Evolutionary conservation across 768 basidiomycete species (phyloP).

Genomic region (Mycena rebaudengoi): DNA sequence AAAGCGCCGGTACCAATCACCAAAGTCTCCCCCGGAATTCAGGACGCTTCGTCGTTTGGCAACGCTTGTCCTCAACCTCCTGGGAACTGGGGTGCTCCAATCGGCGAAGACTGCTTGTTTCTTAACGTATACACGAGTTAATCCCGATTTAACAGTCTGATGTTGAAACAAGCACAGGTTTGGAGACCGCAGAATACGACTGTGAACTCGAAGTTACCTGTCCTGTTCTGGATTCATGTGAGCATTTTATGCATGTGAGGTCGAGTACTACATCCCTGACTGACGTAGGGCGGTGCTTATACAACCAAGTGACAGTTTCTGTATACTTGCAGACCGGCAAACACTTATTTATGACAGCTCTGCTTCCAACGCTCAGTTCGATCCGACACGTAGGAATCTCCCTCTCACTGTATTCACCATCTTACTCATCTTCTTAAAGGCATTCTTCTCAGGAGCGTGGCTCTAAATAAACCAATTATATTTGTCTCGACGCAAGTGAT

Average conservation of each 20-base stretch:
- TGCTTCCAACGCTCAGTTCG: constrained; percentile 48
- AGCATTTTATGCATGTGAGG: constrained; percentile 2
- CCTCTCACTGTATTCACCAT: background rate
- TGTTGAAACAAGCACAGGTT: no score
- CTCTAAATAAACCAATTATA: constrained; percentile 60
- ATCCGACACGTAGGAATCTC: constrained; percentile 54
- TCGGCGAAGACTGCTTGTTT: background rate
- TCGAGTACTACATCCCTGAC: background rate
- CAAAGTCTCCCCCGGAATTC: background rate
- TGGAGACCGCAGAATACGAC: constrained; percentile 42
- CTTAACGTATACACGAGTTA: background rate
- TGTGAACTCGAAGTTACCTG: constrained; percentile 42
- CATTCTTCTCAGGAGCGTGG: constrained; percentile 57
- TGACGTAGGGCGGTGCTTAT: constrained; percentile 63
- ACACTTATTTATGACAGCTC: constrained; percentile 41
- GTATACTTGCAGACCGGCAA: no score
- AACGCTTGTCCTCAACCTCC: background rate
- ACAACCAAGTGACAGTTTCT: constrained; percentile 35
- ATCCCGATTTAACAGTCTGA: background rate
- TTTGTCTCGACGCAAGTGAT: constrained; percentile 57
- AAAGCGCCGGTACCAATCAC: background rate
- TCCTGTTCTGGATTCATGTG: constrained; percentile 49
- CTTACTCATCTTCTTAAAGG: constrained; percentile 38
- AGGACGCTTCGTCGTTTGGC: background rate
- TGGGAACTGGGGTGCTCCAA: background rate